Conservation (phyloP, 805 yeast species). For the Candida broadrunensis region DNA sequence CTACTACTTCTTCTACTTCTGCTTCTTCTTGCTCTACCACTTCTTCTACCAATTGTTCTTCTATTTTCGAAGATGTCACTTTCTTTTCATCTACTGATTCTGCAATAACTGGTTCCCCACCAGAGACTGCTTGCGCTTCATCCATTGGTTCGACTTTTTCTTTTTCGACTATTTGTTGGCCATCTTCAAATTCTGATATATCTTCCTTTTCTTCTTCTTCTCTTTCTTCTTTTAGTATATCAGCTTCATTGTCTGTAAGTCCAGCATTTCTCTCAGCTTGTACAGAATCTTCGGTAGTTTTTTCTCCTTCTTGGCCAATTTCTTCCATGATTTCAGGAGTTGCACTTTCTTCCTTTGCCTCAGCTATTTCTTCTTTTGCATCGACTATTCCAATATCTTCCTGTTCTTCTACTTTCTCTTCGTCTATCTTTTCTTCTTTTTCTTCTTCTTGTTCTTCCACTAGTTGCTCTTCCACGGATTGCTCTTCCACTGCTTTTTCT, state of each 20-base stretch:
- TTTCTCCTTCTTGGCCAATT: constrained; percentile 1
- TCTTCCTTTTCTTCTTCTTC: constrained; percentile 4
- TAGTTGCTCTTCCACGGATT: constrained; percentile 2
- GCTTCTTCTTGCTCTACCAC: constrained; percentile 1
- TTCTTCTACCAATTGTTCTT: too few relatives aligned
- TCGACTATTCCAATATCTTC: constrained; percentile 1
- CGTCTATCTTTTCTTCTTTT: background rate
- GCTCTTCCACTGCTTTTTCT: too few relatives aligned
- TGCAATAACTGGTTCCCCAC: constrained; percentile 4
- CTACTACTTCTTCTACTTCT: constrained; percentile 5
- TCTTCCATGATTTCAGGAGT: background rate
- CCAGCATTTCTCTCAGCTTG: constrained; percentile 1
- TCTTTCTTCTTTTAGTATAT: background rate
- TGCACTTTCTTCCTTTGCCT: background rate
- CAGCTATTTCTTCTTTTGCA: background rate
- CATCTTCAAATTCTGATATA: background rate
- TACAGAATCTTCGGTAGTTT: constrained; percentile 4
- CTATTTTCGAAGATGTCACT: too few relatives aligned
- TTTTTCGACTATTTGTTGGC: constrained; percentile 2
- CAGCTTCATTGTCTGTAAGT: constrained; percentile 2
- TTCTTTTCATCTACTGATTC: constrained; percentile 1
- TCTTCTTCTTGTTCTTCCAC: constrained; percentile 1
- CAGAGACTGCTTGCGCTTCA: background rate
- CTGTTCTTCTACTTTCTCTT: background rate
- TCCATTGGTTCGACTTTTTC: constrained; percentile 1